A percentile compares a stretch with the other conserved stretches of the same genome.
Conservation (phyloP, 306 rosid species). For the Malus asiatica region DNA sequence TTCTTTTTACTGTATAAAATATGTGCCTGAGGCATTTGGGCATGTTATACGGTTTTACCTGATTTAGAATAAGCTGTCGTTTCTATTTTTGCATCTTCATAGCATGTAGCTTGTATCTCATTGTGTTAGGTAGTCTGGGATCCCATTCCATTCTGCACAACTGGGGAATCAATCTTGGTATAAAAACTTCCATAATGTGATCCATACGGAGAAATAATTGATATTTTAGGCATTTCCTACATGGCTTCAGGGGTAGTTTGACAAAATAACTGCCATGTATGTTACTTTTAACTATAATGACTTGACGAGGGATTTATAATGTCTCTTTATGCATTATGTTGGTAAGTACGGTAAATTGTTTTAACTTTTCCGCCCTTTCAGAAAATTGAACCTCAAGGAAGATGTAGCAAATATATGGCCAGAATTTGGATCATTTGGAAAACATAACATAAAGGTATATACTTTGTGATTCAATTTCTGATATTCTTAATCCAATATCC, state of each 20-base stretch:
- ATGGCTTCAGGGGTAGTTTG: neutral
- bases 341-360: neutral
- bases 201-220: neutral
- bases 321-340: neutral
- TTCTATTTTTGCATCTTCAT: neutral
- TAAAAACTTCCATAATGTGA: neutral
- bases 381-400: conserved; percentile 78
- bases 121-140: neutral
- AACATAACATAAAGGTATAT: conserved; percentile 69
- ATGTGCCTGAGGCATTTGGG: neutral
- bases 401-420: conserved; percentile 84
- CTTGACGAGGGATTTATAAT: neutral
- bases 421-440: conserved; percentile 69
- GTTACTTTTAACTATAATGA: neutral
- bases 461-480: conserved; percentile 9
- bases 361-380: conserved; percentile 7
- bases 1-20: neutral
- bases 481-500: conserved; percentile 1
- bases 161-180: neutral
- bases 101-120: neutral
- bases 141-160: neutral
- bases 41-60: neutral
- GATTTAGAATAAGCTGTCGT: neutral
- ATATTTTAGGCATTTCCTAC: neutral
- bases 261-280: neutral